Conservation (phyloP, 31 red algal species). For the Odonthalia washingtoniensis region DNA sequence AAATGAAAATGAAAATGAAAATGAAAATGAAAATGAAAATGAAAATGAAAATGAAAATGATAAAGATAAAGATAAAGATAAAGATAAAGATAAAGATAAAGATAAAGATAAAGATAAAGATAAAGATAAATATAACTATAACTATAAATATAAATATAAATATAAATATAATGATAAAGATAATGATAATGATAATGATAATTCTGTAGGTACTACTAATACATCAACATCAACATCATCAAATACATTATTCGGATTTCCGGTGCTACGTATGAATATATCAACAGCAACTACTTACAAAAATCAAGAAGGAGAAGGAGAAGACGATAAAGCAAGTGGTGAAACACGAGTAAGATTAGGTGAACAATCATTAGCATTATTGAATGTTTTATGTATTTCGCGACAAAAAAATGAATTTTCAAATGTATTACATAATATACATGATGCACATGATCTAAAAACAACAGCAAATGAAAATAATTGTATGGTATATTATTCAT, state of each 20-base stretch:
- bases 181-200: no score
- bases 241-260: background rate
- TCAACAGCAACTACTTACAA: background rate
- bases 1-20: no score
- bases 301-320: background rate
- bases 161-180: no score
- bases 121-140: background rate
- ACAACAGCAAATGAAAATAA: slow-evolving; percentile 11
- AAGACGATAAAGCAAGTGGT: background rate
- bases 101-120: background rate
- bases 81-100: background rate
- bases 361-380: slow-evolving; percentile 53
- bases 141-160: background rate
- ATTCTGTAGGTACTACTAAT: background rate
- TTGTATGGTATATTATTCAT: no score
- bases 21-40: no score
- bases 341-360: slow-evolving; percentile 20
- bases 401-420: slow-evolving; percentile 36
- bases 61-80: background rate
- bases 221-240: background rate
- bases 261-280: background rate
- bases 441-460: slow-evolving; percentile 5
- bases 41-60: no score
- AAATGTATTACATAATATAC: slow-evolving; percentile 37
- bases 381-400: slow-evolving; percentile 56